Evolutionary conservation across 73 alveolate genomes (phyloP), one percentile per base, ranked within the genome.

Genomic region (Paramecium primaurelia): DNA sequence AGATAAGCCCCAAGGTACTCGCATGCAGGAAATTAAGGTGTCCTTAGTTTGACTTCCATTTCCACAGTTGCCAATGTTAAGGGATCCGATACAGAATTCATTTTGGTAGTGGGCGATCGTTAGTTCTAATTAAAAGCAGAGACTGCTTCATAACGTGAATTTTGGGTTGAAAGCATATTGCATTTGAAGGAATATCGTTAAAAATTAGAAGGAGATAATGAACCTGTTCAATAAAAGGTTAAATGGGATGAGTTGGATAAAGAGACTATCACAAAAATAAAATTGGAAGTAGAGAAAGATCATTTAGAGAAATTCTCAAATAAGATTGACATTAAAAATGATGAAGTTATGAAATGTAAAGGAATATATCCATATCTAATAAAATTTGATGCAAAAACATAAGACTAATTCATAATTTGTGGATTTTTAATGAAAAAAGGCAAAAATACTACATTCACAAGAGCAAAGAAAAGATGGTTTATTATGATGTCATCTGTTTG

Each of bases 401-500:
- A 45, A 45, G 91, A 80, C 6, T 25, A 80, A n/a, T 80, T 44
- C 30, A 49, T 80, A 3, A 45, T 80, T 16, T 80, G 91, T 80
- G 91, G 91, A 45, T 80, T 80, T 80, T 26, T 80, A 4, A 42
- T 80, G 77, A 80, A 80, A 12, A 80, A 80, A 47, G 91, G 49
- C 49, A 80, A 80, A 18, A 45, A 32, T 25, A 26, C 71, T 3
- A 80, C 22, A 20, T 18, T 80, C 14, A 38, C 73, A 20, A 77
- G 68, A 26, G 71, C 91, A 11, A 80, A 80, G 58, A 80, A 47
- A 49, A 80, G 91, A 80, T 80, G 91, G 91, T 42, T 80, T 68
- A 42, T 80, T 0, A 32, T 80, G 58, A 80, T 80, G 0, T 25
- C 64, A 18, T 80, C 91, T 14, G 91, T 80, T 28, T 64, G 75